These are phyloP conservation scores for Chloranthus sessilifolius DNA, from an alignment of 164 flowering plant genomes.

Conservation along the genomic window DNA sequence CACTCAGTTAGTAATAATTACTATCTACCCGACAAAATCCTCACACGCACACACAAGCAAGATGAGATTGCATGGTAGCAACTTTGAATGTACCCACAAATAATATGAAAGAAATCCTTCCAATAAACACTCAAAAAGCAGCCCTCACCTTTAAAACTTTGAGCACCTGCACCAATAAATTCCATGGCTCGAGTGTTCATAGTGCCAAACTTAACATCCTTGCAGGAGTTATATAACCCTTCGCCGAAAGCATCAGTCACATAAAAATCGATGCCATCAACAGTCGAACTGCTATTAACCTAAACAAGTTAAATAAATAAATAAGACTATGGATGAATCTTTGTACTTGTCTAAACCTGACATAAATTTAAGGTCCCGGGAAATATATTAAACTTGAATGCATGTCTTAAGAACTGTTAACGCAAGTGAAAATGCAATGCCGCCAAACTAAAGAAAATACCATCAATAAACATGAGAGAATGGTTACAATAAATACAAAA, in stretches of 20 bases:
- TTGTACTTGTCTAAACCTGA: too few species aligned
- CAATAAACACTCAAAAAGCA: too few species aligned
- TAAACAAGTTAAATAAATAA: constrained; percentile 26
- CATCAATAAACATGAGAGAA: background rate
- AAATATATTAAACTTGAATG: too few species aligned
- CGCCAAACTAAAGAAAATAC: background rate
- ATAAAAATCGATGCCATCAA: constrained; percentile 78
- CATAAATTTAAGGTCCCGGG: too few species aligned
- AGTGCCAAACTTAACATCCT: constrained; percentile 97
- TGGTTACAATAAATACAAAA: too few species aligned
- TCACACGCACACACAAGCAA: too few species aligned
- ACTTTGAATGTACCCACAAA: too few species aligned
- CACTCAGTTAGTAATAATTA: too few species aligned
- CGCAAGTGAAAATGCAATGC: background rate
- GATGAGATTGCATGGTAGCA: too few species aligned
- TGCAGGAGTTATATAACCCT: constrained; percentile 88
- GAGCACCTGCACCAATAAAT: constrained; percentile 92
- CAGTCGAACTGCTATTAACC: constrained; percentile 73
- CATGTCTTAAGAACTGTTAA: background rate
- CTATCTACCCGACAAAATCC: too few species aligned
- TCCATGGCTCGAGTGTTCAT: constrained; percentile 85
- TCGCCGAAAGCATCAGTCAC: constrained; percentile 80
- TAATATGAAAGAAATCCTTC: too few species aligned
- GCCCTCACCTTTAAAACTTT: constrained; percentile 76
- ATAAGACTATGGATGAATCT: too few species aligned